Percentiles rank a stretch among this genome's conserved stretches.
These are phyloP conservation scores for Solanum aculeatissimum DNA, from an alignment of 305 asterid genomes.

Conservation along the genomic window DNA sequence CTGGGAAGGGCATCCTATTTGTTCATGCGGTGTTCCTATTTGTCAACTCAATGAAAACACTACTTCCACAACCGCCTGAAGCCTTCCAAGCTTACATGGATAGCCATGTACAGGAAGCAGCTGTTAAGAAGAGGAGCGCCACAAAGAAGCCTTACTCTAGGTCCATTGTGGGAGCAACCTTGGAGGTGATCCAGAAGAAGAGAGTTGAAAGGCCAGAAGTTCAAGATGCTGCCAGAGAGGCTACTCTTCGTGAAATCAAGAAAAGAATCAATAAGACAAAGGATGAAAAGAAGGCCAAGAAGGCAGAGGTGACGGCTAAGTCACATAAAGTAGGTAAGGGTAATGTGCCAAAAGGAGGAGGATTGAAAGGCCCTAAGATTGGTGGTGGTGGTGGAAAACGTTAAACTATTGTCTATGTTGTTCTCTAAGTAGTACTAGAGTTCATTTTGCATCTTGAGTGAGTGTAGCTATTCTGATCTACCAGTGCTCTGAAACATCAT, in stretches of 20 bases:
- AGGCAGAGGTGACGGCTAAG: slow-evolving; percentile 28
- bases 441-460: neutral
- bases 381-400: slow-evolving; percentile 50
- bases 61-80: slow-evolving; percentile 37
- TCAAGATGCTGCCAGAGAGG: slow-evolving; percentile 40
- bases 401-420: neutral
- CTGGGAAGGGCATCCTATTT: slow-evolving; percentile 36
- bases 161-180: slow-evolving; percentile 41
- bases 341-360: slow-evolving; percentile 17
- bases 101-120: slow-evolving; percentile 38
- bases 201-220: slow-evolving; percentile 36
- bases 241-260: slow-evolving; percentile 39
- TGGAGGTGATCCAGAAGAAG: slow-evolving; percentile 39
- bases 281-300: slow-evolving; percentile 39
- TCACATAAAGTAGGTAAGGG: slow-evolving; percentile 25
- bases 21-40: slow-evolving; percentile 36
- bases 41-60: slow-evolving; percentile 32
- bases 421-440: neutral
- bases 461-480: neutral
- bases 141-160: slow-evolving; percentile 38
- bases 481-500: neutral
- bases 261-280: slow-evolving; percentile 35
- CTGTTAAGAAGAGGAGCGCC: slow-evolving; percentile 33
- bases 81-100: slow-evolving; percentile 42
- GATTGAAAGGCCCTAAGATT: slow-evolving; percentile 32